phyloP scores from a whole-genome alignment of 2,329 filamentous ascomycete genomes.

The Ascochyta lentis region DNA sequence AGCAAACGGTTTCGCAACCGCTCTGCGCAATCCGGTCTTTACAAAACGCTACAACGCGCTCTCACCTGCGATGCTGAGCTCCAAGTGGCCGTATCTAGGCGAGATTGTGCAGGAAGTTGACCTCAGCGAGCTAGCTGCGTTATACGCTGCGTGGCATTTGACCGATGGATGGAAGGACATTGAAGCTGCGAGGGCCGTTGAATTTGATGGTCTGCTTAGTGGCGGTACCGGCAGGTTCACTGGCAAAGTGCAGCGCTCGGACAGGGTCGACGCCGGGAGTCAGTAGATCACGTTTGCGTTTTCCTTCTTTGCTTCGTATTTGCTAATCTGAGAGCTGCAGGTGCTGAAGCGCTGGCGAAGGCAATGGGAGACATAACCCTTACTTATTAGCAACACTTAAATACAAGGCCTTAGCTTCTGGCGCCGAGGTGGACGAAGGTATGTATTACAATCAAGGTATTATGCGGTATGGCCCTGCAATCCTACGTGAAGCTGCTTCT shows the following conservation, averaged over 20 bases:
- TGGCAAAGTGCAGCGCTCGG: conserved; percentile 32
- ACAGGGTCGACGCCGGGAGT: conserved; percentile 21
- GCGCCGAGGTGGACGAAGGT: too few species aligned
- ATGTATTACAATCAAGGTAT: too few species aligned
- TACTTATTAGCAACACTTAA: neutral
- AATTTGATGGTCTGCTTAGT: conserved; percentile 50
- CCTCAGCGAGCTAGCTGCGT: conserved; percentile 38
- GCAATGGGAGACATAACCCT: neutral
- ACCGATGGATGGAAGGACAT: conserved; percentile 40
- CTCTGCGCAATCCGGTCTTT: conserved; percentile 31
- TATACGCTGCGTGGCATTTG: conserved; percentile 44
- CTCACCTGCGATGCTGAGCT: conserved; percentile 46
- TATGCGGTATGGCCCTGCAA: too few species aligned
- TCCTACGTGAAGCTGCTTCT: too few species aligned
- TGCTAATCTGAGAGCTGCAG: neutral
- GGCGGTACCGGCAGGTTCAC: conserved; percentile 54
- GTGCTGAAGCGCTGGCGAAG: neutral
- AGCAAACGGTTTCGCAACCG: conserved; percentile 9
- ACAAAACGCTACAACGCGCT: conserved; percentile 40
- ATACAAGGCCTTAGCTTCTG: neutral
- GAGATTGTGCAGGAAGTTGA: conserved; percentile 50
- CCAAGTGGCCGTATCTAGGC: conserved; percentile 46
- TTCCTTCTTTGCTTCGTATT: neutral
- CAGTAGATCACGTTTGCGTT: neutral
- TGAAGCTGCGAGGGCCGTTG: conserved; percentile 45